Evolutionary conservation across 2,329 filamentous ascomycete genomes (phyloP).

Genomic region (Alternaria arbusti): DNA sequence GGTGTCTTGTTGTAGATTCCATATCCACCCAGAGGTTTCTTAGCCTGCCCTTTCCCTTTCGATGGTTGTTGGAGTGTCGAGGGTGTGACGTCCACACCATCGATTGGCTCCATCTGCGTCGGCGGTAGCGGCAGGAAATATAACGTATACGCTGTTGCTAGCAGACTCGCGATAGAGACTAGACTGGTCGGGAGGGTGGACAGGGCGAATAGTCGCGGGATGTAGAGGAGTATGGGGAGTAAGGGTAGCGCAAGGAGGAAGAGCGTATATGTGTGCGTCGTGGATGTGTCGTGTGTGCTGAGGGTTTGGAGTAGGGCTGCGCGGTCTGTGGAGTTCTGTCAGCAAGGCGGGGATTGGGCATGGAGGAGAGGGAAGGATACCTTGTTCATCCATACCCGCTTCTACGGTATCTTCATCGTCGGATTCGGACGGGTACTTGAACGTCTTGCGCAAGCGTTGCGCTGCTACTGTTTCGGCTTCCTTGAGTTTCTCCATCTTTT

Average conservation of each 20-base stretch:
- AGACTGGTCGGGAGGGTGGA: conserved; percentile 57
- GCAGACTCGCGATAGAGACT: conserved; percentile 68
- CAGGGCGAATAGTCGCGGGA: conserved; percentile 54
- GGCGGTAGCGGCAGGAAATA: conserved; percentile 61
- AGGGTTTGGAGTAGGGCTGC: conserved; percentile 33
- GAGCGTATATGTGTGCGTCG: conserved; percentile 57
- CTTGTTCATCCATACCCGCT: conserved; percentile 77
- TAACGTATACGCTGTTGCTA: conserved; percentile 67
- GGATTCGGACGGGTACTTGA: conserved; percentile 71
- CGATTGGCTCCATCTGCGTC: conserved; percentile 49
- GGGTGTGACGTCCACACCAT: conserved; percentile 8
- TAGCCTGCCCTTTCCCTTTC: conserved; percentile 21
- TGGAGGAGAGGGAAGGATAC: conserved; percentile 48
- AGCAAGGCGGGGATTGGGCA: background rate
- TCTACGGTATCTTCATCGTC: conserved; percentile 62
- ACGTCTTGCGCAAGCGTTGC: conserved; percentile 75
- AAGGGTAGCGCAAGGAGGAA: conserved; percentile 67
- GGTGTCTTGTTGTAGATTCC: conserved; percentile 10
- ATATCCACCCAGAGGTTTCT: conserved; percentile 7
- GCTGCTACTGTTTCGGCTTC: conserved; percentile 39
- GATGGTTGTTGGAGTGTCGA: background rate
- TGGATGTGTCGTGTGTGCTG: conserved; percentile 46
- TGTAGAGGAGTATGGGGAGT: conserved; percentile 62
- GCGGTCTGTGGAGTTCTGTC: conserved; percentile 31
- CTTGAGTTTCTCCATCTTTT: conserved; percentile 11